phyloP scores from a whole-genome alignment of 495 filamentous ascomycete species.

The Aspergillus bertholletiae region DNA sequence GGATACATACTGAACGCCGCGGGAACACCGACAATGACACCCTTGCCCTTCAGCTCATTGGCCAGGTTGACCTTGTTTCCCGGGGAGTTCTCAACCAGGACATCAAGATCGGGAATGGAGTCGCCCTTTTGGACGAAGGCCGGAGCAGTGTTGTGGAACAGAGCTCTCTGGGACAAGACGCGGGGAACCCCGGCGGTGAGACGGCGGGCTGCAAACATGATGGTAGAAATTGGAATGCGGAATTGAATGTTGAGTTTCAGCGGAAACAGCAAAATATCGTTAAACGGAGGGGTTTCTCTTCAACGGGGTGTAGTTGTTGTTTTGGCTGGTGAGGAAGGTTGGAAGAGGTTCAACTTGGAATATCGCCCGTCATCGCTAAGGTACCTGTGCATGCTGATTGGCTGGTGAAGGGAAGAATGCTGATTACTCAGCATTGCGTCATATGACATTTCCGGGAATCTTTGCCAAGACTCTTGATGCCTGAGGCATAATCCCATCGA shows the following conservation, averaged over 20 bases:
- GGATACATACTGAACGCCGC: conserved; percentile 72
- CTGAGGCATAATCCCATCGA: neutral
- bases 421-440: neutral
- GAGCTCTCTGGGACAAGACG: conserved; percentile 32
- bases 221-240: conserved; percentile 1
- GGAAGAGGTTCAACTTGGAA: neutral
- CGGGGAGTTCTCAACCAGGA: conserved; percentile 54
- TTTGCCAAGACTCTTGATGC: no score
- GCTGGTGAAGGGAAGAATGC: neutral
- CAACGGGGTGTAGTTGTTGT: neutral
- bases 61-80: conserved; percentile 86
- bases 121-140: conserved; percentile 59
- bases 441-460: no score
- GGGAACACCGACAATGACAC: conserved; percentile 84
- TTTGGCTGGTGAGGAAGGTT: neutral
- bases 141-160: conserved; percentile 52
- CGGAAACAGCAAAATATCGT: neutral
- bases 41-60: conserved; percentile 68
- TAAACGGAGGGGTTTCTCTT: neutral
- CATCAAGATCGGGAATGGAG: conserved; percentile 59
- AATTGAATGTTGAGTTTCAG: neutral
- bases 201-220: conserved; percentile 45
- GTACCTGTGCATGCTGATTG: neutral
- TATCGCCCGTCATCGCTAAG: neutral
- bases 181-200: conserved; percentile 33